phyloP scores from a whole-genome alignment of 805 yeast species.

The Candida sakaeoensis region DNA sequence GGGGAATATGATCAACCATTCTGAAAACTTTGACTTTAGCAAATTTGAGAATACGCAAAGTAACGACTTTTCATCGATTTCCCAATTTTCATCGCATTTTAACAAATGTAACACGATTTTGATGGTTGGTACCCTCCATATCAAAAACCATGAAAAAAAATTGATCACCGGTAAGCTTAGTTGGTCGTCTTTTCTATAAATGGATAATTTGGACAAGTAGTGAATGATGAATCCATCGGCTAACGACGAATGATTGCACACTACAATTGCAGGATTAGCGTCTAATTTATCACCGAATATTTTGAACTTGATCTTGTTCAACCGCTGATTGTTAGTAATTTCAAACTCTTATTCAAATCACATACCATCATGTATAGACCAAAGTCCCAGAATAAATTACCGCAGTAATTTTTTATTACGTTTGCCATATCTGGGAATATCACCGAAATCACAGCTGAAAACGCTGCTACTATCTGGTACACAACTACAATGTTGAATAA shows the following conservation, averaged over 20 bases:
- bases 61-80: slow-evolving; percentile 38
- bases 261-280: slow-evolving; percentile 33
- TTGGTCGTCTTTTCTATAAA: slow-evolving; percentile 9
- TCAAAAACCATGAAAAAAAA: slow-evolving; percentile 67
- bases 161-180: slow-evolving; percentile 41
- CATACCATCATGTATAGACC: slow-evolving; percentile 28
- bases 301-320: slow-evolving; percentile 34
- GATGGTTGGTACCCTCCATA: slow-evolving; percentile 60
- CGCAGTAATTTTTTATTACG: slow-evolving; percentile 6
- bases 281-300: slow-evolving; percentile 41
- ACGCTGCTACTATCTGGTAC: slow-evolving; percentile 8
- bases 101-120: slow-evolving; percentile 44
- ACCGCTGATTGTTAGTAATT: slow-evolving; percentile 8
- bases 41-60: slow-evolving; percentile 32
- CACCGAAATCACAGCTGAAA: slow-evolving; percentile 2
- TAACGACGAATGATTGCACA: slow-evolving; percentile 64
- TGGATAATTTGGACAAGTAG: slow-evolving; percentile 30
- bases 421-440: slow-evolving; percentile 18
- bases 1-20: slow-evolving; percentile 76
- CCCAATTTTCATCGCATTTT: slow-evolving; percentile 70
- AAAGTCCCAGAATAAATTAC: slow-evolving; percentile 25
- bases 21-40: slow-evolving; percentile 34
- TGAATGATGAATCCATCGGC: slow-evolving; percentile 61
- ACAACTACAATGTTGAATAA: slow-evolving; percentile 2
- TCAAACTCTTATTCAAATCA: slow-evolving; percentile 8